A percentile compares a stretch with the other conserved stretches of the same genome.
Conservation (phyloP, 176 grass and related monocot species). For the Avena sativa region DNA sequence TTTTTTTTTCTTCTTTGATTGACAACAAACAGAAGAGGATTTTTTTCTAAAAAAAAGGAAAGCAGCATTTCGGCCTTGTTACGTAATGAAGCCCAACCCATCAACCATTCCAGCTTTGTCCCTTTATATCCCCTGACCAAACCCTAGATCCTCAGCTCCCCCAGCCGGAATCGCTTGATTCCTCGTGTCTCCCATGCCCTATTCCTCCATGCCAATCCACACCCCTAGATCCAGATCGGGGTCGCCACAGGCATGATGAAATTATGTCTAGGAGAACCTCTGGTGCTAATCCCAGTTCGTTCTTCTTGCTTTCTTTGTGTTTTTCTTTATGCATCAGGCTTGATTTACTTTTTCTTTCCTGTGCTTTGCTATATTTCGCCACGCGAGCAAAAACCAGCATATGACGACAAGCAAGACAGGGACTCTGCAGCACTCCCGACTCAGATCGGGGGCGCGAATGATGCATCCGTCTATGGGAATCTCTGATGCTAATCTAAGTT, state of each 20-base stretch:
- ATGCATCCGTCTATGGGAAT: conserved; percentile 65
- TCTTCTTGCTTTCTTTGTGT: not conserved
- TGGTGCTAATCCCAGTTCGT: conserved; percentile 18
- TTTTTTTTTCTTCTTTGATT: no score
- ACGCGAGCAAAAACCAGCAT: not conserved
- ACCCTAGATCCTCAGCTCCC: not conserved
- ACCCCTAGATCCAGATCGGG: not conserved
- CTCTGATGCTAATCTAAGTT: conserved; percentile 40
- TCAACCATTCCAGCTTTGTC: not conserved
- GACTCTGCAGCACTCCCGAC: conserved; percentile 40
- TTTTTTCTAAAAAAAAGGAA: no score
- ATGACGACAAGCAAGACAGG: conserved; percentile 43
- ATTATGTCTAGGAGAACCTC: conserved; percentile 47
- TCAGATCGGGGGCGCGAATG: conserved; percentile 18
- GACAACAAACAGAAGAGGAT: no score
- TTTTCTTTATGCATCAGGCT: not conserved
- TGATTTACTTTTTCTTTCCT: not conserved
- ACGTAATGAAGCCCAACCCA: not conserved
- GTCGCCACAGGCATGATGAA: conserved; percentile 1
- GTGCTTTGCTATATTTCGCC: not conserved
- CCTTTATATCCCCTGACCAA: not conserved
- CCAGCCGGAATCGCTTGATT: not conserved
- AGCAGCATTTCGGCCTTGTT: not conserved
- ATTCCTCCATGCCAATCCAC: not conserved
- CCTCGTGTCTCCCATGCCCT: not conserved